A percentile compares a stretch with the other conserved stretches of the same genome.
Conservation (phyloP, 2,329 filamentous ascomycete species). For the Colletotrichum sp. region DNA sequence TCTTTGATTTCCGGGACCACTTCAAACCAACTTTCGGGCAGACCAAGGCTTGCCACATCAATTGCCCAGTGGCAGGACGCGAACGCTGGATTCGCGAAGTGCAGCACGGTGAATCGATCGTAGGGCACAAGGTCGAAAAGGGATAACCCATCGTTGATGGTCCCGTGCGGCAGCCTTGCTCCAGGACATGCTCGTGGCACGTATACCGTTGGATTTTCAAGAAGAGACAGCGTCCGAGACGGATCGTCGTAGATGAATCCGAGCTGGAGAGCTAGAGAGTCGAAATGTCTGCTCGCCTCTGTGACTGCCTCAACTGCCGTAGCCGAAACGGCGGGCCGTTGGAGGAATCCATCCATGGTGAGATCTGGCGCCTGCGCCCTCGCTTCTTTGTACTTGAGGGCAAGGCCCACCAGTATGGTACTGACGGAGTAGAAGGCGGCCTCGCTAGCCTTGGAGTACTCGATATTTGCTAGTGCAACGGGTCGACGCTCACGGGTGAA, state of each 20-base stretch:
- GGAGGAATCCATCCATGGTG: background rate
- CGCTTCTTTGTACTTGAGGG: background rate
- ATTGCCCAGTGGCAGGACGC: constrained; percentile 7
- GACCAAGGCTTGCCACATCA: background rate
- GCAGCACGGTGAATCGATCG: constrained; percentile 8
- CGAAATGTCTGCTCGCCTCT: constrained; percentile 9
- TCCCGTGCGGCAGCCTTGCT: constrained; percentile 5
- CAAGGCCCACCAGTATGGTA: background rate
- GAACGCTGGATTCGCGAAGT: background rate
- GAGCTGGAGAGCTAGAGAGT: constrained; percentile 13
- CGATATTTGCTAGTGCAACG: constrained; percentile 10
- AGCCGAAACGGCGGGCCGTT: background rate
- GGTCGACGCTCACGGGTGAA: constrained; percentile 3
- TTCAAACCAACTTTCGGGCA: background rate
- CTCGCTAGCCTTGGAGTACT: constrained; percentile 13
- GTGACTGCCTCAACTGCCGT: background rate
- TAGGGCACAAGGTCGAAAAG: constrained; percentile 9
- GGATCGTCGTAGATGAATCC: constrained; percentile 8
- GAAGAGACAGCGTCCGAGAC: background rate
- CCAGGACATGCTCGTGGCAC: constrained; percentile 1
- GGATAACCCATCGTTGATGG: background rate
- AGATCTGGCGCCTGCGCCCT: background rate
- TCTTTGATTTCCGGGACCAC: background rate
- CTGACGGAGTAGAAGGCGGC: constrained; percentile 12
- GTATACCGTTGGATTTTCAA: background rate